Base-by-base conservation (phyloP, 2,329 filamentous ascomycete species). In the Raffaelea ambrosiae region DNA sequence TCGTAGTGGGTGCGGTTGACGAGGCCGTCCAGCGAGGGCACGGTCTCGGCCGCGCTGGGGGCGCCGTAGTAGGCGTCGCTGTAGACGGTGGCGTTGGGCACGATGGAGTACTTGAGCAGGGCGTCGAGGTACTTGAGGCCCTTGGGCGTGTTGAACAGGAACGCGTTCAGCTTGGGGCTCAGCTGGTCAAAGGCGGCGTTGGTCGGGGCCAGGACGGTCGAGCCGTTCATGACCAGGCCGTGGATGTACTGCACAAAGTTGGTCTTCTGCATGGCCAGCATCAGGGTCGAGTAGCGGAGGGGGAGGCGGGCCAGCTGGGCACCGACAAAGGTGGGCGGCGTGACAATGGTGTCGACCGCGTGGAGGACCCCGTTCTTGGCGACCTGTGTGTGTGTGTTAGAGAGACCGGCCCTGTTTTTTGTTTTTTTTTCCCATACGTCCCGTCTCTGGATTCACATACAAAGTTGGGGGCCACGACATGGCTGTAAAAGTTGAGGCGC, bases 361-460 rank as follows among this genome's bases (percentile, higher is more conserved):
- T 95, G 89, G 54, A 94, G 79, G 36, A 93, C 72, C 39, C 90
- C 89, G 60, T 95, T 95, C 52, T 78, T 83, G 38, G 81, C 84
- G 60, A 77, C 74, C 81, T 84, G 40, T 48, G 5, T 1, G 13
- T 22, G 13, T n/a, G 33, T 20, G 18, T 26, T 9, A 1, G 18
- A 13, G n/a, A n/a, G n/a, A n/a, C n/a, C n/a, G n/a, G n/a, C n/a
- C n/a, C n/a, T n/a, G n/a, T n/a, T n/a, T n/a, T n/a, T n/a, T n/a
- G n/a, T n/a, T n/a, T n/a, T n/a, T n/a, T n/a, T n/a, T n/a, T n/a
- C n/a, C n/a, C n/a, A n/a, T n/a, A n/a, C n/a, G n/a, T n/a, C n/a
- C n/a, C n/a, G n/a, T 4, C 23, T 4, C 10, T 11, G 20, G 4
- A 11, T 38, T 23, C 21, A 65, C 76, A 53, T 69, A 86, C 82